A percentile compares a stretch with the other conserved stretches of the same genome.
Evolutionary conservation across 768 basidiomycete genomes (phyloP).

Genomic region (Clitopilus passeckerianus): DNA sequence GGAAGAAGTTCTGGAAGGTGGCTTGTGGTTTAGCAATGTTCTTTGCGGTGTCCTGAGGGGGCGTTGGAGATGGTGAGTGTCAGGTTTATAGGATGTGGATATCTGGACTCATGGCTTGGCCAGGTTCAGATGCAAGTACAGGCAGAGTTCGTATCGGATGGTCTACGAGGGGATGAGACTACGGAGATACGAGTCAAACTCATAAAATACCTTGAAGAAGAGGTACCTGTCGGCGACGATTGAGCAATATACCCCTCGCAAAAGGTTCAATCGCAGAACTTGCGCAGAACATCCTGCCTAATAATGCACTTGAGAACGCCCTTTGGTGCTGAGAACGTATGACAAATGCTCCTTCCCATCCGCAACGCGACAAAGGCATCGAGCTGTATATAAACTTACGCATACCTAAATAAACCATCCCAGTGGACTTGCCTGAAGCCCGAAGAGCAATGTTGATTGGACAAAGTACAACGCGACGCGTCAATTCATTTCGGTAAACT

Average conservation of each 20-base stretch:
- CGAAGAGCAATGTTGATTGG: too few species aligned
- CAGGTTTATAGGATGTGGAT: background rate
- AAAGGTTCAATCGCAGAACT: too few species aligned
- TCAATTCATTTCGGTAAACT: background rate
- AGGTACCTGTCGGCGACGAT: constrained; percentile 91
- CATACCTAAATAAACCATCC: too few species aligned
- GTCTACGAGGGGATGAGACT: constrained; percentile 86
- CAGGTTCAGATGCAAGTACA: constrained; percentile 97
- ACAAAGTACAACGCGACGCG: background rate
- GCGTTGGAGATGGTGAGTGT: constrained; percentile 91
- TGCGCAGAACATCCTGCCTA: too few species aligned
- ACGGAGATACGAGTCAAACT: constrained; percentile 92
- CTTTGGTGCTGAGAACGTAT: too few species aligned
- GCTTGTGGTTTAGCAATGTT: constrained; percentile 96
- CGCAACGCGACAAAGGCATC: too few species aligned
- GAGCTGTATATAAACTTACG: too few species aligned
- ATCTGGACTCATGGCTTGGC: constrained; percentile 6
- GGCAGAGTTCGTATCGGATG: constrained; percentile 84
- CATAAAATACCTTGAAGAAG: constrained; percentile 92
- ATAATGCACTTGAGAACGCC: too few species aligned
- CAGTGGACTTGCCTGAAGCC: too few species aligned
- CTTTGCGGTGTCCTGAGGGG: constrained; percentile 92
- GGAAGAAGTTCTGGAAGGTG: constrained; percentile 87
- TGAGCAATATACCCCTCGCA: constrained; percentile 18
- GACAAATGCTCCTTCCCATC: too few species aligned